Conservation (phyloP, 148 eudicot species). For the Cornus suecica region DNA sequence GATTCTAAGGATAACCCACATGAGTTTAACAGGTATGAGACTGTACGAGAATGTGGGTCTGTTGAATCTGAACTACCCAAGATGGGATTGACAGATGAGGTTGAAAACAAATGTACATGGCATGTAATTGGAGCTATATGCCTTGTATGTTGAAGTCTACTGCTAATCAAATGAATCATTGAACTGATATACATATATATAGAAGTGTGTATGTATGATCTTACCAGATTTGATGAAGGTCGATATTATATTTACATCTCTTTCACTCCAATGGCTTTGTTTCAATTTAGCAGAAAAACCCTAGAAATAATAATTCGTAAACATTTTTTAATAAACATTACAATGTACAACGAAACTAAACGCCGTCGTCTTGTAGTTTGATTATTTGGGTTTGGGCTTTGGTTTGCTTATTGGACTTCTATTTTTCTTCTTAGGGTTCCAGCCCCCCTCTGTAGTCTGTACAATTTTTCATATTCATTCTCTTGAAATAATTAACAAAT, state of each 20-base stretch:
- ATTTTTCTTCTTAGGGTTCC: no score
- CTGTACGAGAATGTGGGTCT: slow-evolving; percentile 1
- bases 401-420: no score
- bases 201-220: not conserved
- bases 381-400: no score
- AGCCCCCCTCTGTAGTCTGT: no score
- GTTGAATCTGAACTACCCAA: not conserved
- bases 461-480: no score
- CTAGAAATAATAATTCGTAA: not conserved
- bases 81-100: slow-evolving; percentile 2
- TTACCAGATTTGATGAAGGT: not conserved
- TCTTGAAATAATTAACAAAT: no score
- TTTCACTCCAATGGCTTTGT: not conserved
- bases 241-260: not conserved
- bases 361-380: not conserved
- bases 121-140: not conserved
- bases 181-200: not conserved
- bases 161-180: slow-evolving; percentile 2
- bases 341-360: not conserved
- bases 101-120: slow-evolving; percentile 2
- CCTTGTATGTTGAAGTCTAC: not conserved
- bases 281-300: not conserved
- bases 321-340: not conserved
- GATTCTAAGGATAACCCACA: slow-evolving; percentile 22
- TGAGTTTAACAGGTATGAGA: slow-evolving; percentile 13